phyloP scores from a whole-genome alignment of 164 flowering plant genomes.

The Piper betle region DNA sequence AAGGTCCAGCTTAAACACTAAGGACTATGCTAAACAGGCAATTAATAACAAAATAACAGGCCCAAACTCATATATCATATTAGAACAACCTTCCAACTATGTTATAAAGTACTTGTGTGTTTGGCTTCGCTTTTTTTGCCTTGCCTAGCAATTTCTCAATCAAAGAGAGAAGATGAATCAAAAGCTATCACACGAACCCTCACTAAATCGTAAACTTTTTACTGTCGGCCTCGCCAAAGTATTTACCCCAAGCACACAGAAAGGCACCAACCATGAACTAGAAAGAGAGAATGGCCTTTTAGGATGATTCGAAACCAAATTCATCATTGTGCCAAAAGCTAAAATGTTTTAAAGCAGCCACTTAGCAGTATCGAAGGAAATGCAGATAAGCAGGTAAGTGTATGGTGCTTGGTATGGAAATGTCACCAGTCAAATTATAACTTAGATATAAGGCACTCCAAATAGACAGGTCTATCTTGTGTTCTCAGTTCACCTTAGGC shows the following conservation, averaged over 20 bases:
- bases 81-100: no score
- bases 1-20: no score
- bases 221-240: neutral
- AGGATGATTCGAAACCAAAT: neutral
- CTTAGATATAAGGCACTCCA: no score
- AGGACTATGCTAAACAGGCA: no score
- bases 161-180: no score
- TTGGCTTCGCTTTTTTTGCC: no score
- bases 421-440: neutral
- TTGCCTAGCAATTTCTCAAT: no score
- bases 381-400: neutral
- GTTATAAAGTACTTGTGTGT: no score
- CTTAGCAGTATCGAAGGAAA: neutral
- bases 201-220: no score
- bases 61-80: no score
- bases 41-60: no score
- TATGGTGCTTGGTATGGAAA: neutral
- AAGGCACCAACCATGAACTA: neutral
- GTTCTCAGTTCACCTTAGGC: slow-evolving; percentile 14
- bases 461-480: neutral
- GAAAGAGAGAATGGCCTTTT: neutral
- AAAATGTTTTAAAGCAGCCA: neutral
- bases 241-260: neutral
- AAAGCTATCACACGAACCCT: no score
- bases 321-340: neutral